Evolutionary conservation across 169 alveolate genomes (phyloP).

Genomic region (Cryptosporidium felis): DNA sequence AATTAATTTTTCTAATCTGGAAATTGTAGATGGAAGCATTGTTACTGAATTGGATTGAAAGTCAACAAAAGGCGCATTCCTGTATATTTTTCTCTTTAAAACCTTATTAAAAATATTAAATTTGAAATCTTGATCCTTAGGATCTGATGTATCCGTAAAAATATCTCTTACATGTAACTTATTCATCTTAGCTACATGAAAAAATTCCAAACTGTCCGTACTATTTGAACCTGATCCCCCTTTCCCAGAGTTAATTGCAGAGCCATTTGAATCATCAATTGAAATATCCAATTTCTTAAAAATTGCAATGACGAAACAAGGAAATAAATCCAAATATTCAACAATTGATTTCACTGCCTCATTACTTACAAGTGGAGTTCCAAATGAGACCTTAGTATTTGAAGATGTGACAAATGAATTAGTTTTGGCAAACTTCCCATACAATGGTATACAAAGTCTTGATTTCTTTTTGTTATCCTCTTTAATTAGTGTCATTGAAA

Average conservation of each 20-base stretch:
- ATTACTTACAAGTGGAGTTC: constrained; percentile 45
- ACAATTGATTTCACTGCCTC: not conserved
- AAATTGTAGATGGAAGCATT: constrained; percentile 37
- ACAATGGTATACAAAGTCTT: constrained; percentile 5
- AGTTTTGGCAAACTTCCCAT: not conserved
- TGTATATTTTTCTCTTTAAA: constrained; percentile 1
- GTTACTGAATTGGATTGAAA: not conserved
- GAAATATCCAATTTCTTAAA: constrained; percentile 4
- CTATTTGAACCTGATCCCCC: too few relatives aligned
- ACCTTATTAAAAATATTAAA: not conserved
- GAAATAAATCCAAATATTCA: constrained; percentile 23
- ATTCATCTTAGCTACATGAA: not conserved
- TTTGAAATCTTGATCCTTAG: constrained; percentile 34
- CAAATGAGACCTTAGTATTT: not conserved
- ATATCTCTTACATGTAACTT: constrained; percentile 23
- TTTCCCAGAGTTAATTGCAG: too few relatives aligned
- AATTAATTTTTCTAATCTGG: constrained; percentile 23
- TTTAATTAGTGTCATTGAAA: constrained; percentile 21
- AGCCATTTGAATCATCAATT: too few relatives aligned
- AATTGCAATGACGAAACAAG: constrained; percentile 18
- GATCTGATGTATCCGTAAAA: not conserved
- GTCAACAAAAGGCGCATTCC: constrained; percentile 12
- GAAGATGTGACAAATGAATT: constrained; percentile 23
- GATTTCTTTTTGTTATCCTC: not conserved
- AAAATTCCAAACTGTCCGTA: too few relatives aligned